Conservation (phyloP, 139 green algal species). For the Nannochloris sp. region DNA sequence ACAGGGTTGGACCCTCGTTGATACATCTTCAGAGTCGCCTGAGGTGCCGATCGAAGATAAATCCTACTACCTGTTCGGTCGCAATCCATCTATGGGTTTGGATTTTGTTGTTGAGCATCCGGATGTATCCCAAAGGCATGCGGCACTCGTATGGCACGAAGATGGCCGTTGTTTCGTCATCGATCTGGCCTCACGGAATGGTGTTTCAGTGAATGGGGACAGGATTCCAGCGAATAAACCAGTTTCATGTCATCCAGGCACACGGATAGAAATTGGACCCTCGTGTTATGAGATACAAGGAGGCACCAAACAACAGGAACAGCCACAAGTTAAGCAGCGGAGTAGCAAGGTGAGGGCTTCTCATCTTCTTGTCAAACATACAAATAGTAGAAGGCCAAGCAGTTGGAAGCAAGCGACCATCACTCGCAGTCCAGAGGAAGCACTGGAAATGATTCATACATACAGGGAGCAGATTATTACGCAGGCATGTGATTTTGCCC, state of each 20-base stretch:
- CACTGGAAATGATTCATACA: conserved; percentile 59
- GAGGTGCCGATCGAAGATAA: background rate
- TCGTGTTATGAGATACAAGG: too few relatives aligned
- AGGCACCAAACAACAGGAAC: too few relatives aligned
- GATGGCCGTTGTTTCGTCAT: conserved; percentile 64
- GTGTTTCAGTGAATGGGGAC: background rate
- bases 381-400: conserved; percentile 44
- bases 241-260: background rate
- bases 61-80: background rate
- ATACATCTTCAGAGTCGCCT: background rate
- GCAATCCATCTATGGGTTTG: background rate
- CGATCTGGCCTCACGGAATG: conserved; percentile 29
- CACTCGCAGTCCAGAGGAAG: conserved; percentile 67
- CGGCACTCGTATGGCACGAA: conserved; percentile 57
- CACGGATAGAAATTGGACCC: background rate
- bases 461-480: conserved; percentile 37
- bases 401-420: conserved; percentile 73
- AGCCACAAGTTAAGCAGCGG: too few relatives aligned
- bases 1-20: background rate
- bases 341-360: conserved; percentile 45
- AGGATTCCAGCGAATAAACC: conserved; percentile 7
- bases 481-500: conserved; percentile 49
- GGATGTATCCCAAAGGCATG: conserved; percentile 35
- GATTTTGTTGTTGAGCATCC: conserved; percentile 28
- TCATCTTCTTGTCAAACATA: conserved; percentile 85